These are phyloP conservation scores for Jaltomata sinuosa DNA, from an alignment of 257 asterid species.

Conservation along the genomic window DNA sequence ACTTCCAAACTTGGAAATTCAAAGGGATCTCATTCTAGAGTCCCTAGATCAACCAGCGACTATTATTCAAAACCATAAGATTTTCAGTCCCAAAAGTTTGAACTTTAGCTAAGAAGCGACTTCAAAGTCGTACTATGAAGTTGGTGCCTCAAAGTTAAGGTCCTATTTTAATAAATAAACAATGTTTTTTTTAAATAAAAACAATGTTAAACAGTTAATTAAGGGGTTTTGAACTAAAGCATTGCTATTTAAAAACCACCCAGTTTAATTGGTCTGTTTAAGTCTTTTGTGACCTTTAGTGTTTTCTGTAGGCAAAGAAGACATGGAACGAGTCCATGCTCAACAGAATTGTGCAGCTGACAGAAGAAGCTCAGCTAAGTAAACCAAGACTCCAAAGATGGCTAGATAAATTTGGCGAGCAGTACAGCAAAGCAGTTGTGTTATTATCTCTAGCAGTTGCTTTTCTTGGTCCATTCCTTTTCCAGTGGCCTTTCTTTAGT, in stretches of 20 bases:
- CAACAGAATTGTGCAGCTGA: slow-evolving; percentile 81
- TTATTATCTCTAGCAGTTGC: slow-evolving; percentile 66
- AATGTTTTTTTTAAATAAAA: too few relatives aligned
- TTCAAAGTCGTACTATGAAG: neutral
- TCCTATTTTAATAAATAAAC: neutral
- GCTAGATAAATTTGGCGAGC: slow-evolving; percentile 95
- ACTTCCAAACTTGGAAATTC: neutral
- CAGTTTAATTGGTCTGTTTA: neutral
- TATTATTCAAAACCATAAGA: neutral
- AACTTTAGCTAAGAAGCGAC: neutral
- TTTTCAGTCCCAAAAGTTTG: neutral
- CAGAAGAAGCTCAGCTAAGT: slow-evolving; percentile 97
- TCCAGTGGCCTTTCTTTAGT: slow-evolving; percentile 88
- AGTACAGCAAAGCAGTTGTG: slow-evolving; percentile 83
- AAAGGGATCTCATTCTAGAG: neutral
- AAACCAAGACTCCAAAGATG: slow-evolving; percentile 97
- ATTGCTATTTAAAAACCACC: neutral
- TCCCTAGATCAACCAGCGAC: neutral
- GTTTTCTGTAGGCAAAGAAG: slow-evolving; percentile 62
- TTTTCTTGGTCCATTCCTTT: slow-evolving; percentile 79
- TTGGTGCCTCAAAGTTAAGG: neutral
- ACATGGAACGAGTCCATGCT: slow-evolving; percentile 95
- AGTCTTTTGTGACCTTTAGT: neutral
- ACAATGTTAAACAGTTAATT: neutral
- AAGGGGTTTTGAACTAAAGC: neutral